Base-by-base conservation (phyloP, 345 rosid species). In the Diplotaxis tenuifolia region DNA sequence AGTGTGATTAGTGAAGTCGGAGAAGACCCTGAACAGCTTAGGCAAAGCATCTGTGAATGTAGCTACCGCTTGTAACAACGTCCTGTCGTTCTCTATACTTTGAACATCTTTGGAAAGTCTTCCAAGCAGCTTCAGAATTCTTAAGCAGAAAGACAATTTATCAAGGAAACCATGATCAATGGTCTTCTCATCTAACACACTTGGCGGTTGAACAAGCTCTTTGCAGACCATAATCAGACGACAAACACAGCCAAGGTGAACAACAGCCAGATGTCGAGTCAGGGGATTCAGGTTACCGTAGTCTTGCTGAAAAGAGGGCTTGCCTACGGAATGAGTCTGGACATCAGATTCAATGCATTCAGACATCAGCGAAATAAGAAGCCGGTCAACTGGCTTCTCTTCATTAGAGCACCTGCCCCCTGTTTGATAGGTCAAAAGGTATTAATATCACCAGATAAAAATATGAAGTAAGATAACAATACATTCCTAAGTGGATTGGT, bases 191-290 rank as follows among this genome's bases (percentile, higher is more conserved):
- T 86, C 92, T 73, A 71, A 79, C 58, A 60, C 42, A 60, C 78
- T 81, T 55, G 96, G 86, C 76, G 84, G 71, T 29, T 78, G 80
- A 70, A 89, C 77, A 78, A 95, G 86, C 68, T 83, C 76, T 72
- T 76, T 84, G 81, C 92, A 88, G 54, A 86, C 78, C 50, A 80
- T 73, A 68, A 92, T 74, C 47, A 94, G 86, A 68, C 93, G 85
- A 65, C 63, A 77, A 65, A 87, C 78, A 65, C 86, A 86, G 67
- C 79, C 83, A 50, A 85, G 70, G 67, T 95, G 98, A 74, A 83
- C 83, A 80, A 88, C 82, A 54, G 96, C 96, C 88, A 92, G 90
- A 74, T 92, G 97, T 78, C 86, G 96, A 64, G 82, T 84, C 31
- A 87, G 77, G 75, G 85, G 89, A 65, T 82, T 79, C 75, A 89